Evolutionary conservation across 73 alveolate species (phyloP), one percentile per base, ranked within the genome.

Genomic region (Stentor coeruleus): DNA sequence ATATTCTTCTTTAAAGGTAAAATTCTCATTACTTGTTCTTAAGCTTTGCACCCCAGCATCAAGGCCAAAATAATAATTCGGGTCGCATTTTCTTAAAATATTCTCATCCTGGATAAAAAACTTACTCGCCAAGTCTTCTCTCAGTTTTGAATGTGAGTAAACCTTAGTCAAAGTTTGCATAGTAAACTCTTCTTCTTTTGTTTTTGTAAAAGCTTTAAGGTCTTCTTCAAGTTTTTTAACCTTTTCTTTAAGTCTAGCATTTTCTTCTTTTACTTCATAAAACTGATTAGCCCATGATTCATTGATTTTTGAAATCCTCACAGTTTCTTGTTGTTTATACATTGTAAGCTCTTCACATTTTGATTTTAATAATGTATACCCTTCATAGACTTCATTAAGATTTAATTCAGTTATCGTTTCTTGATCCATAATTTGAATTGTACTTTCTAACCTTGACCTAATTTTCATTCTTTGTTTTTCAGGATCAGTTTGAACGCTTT

Each of bases 211-310:
- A 49, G 6, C 11, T 66, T 31, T 66, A 0, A 31, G 39, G 26
- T 20, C 37, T 15, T 26, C 39, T 33, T 66, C 42, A 20, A 66
- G 39, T 15, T 66, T 31, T 66, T 66, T 33, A 66, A 66, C 33
- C 37, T 66, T 66, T 2, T 66, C n/a, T 33, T 66, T 66, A 26
- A 66, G 39, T 66, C 39, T 33, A 26, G 33, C 1, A 31, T 66
- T 66, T 66, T 66, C 79, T 1, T 26, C 79, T 66, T 66, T 66
- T 20, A 66, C 79, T 66, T 66, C 79, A 20, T 66, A 11, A 31
- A 66, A 66, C 37, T 66, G 79, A 31, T 33, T 66, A 0, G 79
- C 79, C 79, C 79, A 66, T 14, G 15, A 66, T 11, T 66, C 39
- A 2, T 66, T 66, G 33, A 66, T 66, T 66, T 66, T 66, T 66